phyloP scores from a whole-genome alignment of 1,284 basidiomycete species.

The Melampsora americana region DNA sequence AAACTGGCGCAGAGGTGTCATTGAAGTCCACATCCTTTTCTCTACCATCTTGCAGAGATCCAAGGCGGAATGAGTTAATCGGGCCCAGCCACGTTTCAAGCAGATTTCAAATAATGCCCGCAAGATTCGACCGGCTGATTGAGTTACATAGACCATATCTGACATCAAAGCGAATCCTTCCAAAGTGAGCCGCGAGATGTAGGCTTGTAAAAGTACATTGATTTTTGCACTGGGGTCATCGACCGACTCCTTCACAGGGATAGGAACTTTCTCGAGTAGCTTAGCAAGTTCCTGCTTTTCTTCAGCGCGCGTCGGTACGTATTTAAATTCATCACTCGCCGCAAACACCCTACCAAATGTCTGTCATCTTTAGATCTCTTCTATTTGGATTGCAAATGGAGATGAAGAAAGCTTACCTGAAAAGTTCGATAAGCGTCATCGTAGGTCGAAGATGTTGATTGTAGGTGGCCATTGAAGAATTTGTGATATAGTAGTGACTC shows the following conservation, averaged over 20 bases:
- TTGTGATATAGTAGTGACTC: conserved; percentile 93
- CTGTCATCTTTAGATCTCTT: not conserved
- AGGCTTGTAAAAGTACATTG: conserved; percentile 92
- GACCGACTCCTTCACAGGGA: conserved; percentile 93
- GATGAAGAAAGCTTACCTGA: conserved; percentile 56
- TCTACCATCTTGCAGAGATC: conserved; percentile 93
- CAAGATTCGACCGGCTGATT: conserved; percentile 66
- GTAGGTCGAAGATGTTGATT: conserved; percentile 88
- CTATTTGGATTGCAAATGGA: not conserved
- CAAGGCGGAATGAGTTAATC: conserved; percentile 82
- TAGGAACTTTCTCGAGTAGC: conserved; percentile 88
- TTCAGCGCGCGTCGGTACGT: conserved; percentile 70
- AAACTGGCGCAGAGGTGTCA: conserved; percentile 96
- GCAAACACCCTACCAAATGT: conserved; percentile 72
- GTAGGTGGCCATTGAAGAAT: conserved; percentile 93
- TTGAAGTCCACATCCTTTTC: conserved; percentile 78
- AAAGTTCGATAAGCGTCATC: conserved; percentile 84
- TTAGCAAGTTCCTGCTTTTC: conserved; percentile 76
- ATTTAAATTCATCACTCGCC: conserved; percentile 93
- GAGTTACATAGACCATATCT: conserved; percentile 77
- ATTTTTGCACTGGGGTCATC: conserved; percentile 97
- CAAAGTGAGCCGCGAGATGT: conserved; percentile 89
- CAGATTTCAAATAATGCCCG: conserved; percentile 98
- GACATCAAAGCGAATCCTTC: conserved; percentile 95
- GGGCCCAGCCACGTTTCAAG: conserved; percentile 95